Evolutionary conservation across 2,329 filamentous ascomycete genomes (phyloP).

Genomic region (Chaetothyriales sp.): DNA sequence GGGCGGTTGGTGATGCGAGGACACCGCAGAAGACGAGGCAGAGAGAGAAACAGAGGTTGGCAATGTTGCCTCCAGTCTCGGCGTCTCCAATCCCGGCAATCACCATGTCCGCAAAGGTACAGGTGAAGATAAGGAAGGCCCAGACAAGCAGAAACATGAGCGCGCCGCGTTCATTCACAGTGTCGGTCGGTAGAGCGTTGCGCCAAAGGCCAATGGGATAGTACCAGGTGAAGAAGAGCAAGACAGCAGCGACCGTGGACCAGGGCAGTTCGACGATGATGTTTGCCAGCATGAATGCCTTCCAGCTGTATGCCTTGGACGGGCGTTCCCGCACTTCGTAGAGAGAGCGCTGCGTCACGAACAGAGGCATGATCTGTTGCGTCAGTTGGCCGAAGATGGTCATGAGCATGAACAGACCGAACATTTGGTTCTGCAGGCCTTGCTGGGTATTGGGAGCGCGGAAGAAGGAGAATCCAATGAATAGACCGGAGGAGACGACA

Average conservation of each 20-base stretch:
- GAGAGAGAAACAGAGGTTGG: slow-evolving; percentile 44
- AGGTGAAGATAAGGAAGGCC: slow-evolving; percentile 55
- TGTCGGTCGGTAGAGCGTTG: slow-evolving; percentile 26
- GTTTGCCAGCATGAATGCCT: slow-evolving; percentile 56
- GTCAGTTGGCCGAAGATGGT: slow-evolving; percentile 56
- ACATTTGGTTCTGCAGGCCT: slow-evolving; percentile 82
- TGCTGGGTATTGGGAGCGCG: slow-evolving; percentile 58
- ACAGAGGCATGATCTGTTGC: slow-evolving; percentile 42
- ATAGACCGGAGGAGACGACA: slow-evolving; percentile 51
- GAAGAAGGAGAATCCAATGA: slow-evolving; percentile 76
- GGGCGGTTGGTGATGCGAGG: slow-evolving; percentile 39
- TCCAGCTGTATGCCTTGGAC: slow-evolving; percentile 60
- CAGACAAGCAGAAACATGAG: slow-evolving; percentile 51
- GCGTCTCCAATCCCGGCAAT: slow-evolving; percentile 56
- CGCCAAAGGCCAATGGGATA: slow-evolving; percentile 42
- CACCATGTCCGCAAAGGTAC: slow-evolving; percentile 57
- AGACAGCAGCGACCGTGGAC: slow-evolving; percentile 44
- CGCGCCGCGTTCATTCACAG: slow-evolving; percentile 39
- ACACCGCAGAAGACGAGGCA: slow-evolving; percentile 47
- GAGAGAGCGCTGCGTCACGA: slow-evolving; percentile 42
- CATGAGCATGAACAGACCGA: slow-evolving; percentile 71
- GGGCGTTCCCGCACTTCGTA: slow-evolving; percentile 48
- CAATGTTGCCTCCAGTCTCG: slow-evolving; percentile 50
- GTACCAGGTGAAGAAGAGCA: slow-evolving; percentile 54
- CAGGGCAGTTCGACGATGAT: slow-evolving; percentile 58